Base-by-base conservation (phyloP, 805 yeast genomes). In the Zygosaccharomyces bisporus region DNA sequence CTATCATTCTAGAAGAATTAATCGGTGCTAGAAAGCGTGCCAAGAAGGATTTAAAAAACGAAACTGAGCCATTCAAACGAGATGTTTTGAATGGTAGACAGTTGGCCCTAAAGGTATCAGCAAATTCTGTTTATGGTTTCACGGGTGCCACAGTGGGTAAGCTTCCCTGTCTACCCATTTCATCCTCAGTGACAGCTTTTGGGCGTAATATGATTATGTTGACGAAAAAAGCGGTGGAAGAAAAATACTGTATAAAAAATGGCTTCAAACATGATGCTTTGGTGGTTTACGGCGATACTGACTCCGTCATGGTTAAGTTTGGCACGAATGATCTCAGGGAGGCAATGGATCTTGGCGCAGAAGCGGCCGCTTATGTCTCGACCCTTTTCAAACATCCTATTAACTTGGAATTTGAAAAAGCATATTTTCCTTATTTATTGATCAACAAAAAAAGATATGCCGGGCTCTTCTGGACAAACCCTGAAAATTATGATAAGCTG, bases 121-220 rank as follows among this genome's bases (percentile, higher is more conserved):
- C 99, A 1, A 93, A 93, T 64, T 95, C 99, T 1, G 99, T 93
- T 4, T 93, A 93, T 64, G 99, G 99, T 38, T 95, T 93, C 67
- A 93, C 99, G 0, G 99, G 99, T 66, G 99, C 99, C 1, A 93
- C 98, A 0, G 83, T 91, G 36, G 99, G 99, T 43, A 91, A 93
- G 60, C 73, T 93, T 43, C 99, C 99, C 1, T 95, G 99, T 70
- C 71, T 93, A 45, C 95, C 95, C 0, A 93, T 93, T 46, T 95
- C 99, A 0, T 88, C 98, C 0, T 88, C 96, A 1, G 93, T 83
- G 29, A 93, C 99, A 0, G 83, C 98, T 0, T 93, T 83, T 68
- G 99, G 99, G 50, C 83, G 99, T 72, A 84, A 78, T 41, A 93
- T 93, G 99, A 93, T 93, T 69, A 96, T 91, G 67, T 73, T 78